Evolutionary conservation across 2,329 filamentous ascomycete species (phyloP), one percentile per base, ranked within the genome.

Genomic region (Byssochlamys sp.): DNA sequence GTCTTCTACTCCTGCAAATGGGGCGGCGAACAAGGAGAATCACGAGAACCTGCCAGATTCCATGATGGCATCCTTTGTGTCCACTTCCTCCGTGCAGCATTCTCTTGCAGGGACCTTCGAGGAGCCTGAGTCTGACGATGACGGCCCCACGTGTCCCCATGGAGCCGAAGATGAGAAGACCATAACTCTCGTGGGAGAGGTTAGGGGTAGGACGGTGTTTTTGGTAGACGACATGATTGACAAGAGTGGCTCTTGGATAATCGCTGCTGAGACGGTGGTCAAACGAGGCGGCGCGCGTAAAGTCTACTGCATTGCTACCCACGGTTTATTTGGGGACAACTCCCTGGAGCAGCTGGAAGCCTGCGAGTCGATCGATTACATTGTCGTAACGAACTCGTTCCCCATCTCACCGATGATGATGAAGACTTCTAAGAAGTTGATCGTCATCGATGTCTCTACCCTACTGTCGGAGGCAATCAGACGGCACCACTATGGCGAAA

Each of bases 171-270:
- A 92, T 25, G 94, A 99, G 76, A 91, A 91, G 69, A 96, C 92
- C 78, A 95, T 99, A 66, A 99, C 94, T 0, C 80, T 99, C n/a
- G 94, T 99, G 12, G 94, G 94, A 60, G 90, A 97, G 67, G 94
- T 99, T 59, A 88, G 86, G 69, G 85, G 90, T 69, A 85, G 90
- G 58, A 87, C 90, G 0, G 94, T 97, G 56, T 88, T 99, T 70
- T 91, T 99, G 60, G 89, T 99, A 54, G 94, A 99, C 71, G 94
- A 99, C 72, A 97, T 99, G 89, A 96, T 99, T 68, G 94, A 99
- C 77, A 96, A 96, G 77, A 86, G 91, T 9, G 90, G 88, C 12
- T 96, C 90, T 5, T 99, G 94, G 94, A 95, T 99, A 64, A 92
- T 92, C 4, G 94, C 94, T 5, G 94, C 94, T 11, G 94, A 99